These are phyloP conservation scores for Heimioporus punctisporus DNA, from an alignment of 1,284 basidiomycete species.

Conservation along the genomic window DNA sequence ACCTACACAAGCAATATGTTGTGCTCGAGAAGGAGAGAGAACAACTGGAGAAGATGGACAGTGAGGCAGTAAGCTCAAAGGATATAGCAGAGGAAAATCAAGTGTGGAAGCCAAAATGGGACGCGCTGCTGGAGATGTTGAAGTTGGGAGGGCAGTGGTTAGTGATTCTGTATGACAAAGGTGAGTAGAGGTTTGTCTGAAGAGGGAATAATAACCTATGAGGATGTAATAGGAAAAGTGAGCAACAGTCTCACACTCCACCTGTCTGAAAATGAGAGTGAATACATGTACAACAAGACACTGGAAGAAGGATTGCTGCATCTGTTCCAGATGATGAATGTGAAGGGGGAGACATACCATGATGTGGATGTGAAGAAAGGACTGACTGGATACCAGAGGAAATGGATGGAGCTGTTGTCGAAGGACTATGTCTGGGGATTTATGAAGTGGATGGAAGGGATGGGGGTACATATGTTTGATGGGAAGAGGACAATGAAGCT, in stretches of 20 bases:
- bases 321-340: neutral
- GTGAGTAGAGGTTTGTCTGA: too few relatives aligned
- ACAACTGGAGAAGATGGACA: too few relatives aligned
- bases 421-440: neutral
- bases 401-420: neutral
- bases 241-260: neutral
- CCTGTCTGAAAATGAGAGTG: neutral
- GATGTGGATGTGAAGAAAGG: neutral
- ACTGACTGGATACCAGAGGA: neutral
- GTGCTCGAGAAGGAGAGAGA: too few relatives aligned
- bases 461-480: neutral
- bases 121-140: too few relatives aligned
- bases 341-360: neutral
- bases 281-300: neutral
- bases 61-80: too few relatives aligned
- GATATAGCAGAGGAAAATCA: too few relatives aligned
- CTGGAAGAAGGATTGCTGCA: neutral
- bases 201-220: too few relatives aligned
- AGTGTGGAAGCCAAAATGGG: too few relatives aligned
- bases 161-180: too few relatives aligned
- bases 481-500: neutral
- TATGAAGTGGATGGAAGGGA: neutral
- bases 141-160: too few relatives aligned
- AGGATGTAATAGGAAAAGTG: neutral
- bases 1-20: too few relatives aligned